Evolutionary conservation across 768 basidiomycete genomes (phyloP).

Genomic region (Boletus vinaceobasis): DNA sequence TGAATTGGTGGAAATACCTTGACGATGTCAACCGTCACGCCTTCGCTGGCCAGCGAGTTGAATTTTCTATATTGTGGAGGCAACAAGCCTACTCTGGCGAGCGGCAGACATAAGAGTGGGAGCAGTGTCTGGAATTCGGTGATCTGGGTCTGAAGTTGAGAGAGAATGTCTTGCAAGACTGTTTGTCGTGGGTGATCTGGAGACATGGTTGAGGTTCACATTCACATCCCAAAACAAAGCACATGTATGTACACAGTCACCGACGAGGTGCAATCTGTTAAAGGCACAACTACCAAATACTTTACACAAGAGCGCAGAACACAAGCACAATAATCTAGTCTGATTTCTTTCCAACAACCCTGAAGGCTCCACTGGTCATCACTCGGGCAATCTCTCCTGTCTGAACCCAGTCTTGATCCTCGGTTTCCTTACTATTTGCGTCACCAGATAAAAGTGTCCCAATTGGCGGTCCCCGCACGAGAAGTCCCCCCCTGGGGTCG

Average conservation of each 20-base stretch:
- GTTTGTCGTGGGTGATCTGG: conserved; percentile 2
- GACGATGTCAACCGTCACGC: conserved; percentile 18
- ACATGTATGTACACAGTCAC: neutral
- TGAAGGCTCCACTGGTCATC: conserved; percentile 68
- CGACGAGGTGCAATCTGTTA: neutral
- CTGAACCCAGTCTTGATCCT: conserved; percentile 42
- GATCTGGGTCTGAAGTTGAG: conserved; percentile 45
- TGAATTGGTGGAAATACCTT: conserved; percentile 58
- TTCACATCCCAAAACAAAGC: neutral
- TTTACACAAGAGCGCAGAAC: neutral
- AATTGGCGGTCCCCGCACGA: conserved; percentile 72
- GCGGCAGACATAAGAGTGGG: conserved; percentile 53
- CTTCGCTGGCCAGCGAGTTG: conserved; percentile 35
- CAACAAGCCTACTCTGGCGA: conserved; percentile 54
- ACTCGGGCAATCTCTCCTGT: conserved; percentile 46
- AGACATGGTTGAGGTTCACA: conserved; percentile 6
- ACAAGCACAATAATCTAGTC: neutral
- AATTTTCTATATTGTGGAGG: conserved; percentile 52
- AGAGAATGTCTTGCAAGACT: conserved; percentile 36
- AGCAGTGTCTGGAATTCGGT: conserved; percentile 51
- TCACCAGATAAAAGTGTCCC: conserved; percentile 42
- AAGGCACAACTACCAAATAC: neutral
- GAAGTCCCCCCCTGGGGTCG: conserved; percentile 61
- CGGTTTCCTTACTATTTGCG: conserved; percentile 37
- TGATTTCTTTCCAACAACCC: conserved; percentile 19